Base-by-base conservation (phyloP, 2,329 filamentous ascomycete species). In the Cordyceps militaris region DNA sequence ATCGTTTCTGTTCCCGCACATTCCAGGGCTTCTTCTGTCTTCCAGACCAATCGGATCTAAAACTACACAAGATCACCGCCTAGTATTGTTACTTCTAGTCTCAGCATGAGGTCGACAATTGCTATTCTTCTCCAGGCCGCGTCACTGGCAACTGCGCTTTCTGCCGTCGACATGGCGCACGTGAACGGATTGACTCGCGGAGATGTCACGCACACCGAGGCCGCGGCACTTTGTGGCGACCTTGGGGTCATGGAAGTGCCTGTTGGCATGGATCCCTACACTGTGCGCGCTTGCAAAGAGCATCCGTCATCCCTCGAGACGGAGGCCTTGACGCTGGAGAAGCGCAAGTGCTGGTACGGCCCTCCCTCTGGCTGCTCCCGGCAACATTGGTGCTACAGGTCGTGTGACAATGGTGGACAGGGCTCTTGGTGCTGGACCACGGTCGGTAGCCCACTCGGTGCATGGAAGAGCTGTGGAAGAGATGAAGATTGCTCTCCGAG, bases 341-440 rank as follows among this genome's bases (percentile, higher is more conserved):
- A 28, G 50, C 50, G 50, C 26, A 19, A 43, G 14, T 53, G 50
- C 36, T 53, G 50, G 50, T 6, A 43, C 36, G 23, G 23, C 19
- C 4, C 40, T 10, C 16, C 9, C 36, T 16, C 19, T 13, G 50
- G 50, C n/a, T 53, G 50, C 50, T 42, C 34, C 50, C 4, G 32
- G 5, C 3, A 9, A 4, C 14, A 21, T 16, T 53, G 40, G 36
- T 53, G 50, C 36, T 53, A 44, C 36, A 43, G 23, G 14, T 9
- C 2, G 9, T 53, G 50, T 26, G 34, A 28, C 49, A 42, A 53
- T 9, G 50, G 50, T 14, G 36, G 50, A 23, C 4, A 14, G 3
- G 48, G 48, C 21, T 30, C 48, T n/a, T 53, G 50, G 50, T 53
- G 50, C 50, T 53, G 49, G 49, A 38, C 49, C 21, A 42, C 49